Evolutionary conservation across 257 asterid species (phyloP).

Genomic region (Cynanchum wilfordii): DNA sequence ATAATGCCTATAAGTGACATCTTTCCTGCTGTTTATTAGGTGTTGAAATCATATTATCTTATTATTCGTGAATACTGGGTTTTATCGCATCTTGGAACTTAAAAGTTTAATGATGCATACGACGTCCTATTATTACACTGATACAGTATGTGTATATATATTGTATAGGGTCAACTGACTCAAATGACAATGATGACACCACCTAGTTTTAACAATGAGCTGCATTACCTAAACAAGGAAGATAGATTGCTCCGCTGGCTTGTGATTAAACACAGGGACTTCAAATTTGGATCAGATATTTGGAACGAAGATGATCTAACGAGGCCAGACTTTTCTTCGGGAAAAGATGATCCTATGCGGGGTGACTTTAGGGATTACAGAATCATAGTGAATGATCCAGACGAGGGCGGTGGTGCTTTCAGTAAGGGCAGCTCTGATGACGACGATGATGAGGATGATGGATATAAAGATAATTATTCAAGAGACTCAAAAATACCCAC

Average conservation of each 20-base stretch:
- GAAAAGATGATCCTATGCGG: not conserved
- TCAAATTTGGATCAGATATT: slow-evolving; percentile 30
- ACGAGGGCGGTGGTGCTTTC: slow-evolving; percentile 15
- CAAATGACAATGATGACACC: slow-evolving; percentile 93
- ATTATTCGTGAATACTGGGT: not conserved
- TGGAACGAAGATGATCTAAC: slow-evolving; percentile 20
- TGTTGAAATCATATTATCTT: not conserved
- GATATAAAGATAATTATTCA: not conserved
- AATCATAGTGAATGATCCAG: slow-evolving; percentile 16
- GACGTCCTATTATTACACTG: not conserved
- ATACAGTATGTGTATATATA: not conserved
- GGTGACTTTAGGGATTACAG: slow-evolving; percentile 29
- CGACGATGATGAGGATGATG: slow-evolving; percentile 29
- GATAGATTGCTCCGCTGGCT: slow-evolving; percentile 82
- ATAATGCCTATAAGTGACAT: not conserved
- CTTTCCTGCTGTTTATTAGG: too few species aligned
- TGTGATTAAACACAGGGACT: slow-evolving; percentile 59
- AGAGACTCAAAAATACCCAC: not conserved
- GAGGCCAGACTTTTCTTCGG: too few species aligned
- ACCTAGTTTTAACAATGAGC: slow-evolving; percentile 63
- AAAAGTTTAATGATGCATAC: not conserved
- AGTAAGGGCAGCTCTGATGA: slow-evolving; percentile 6
- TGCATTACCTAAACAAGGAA: slow-evolving; percentile 73
- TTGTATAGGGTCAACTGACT: slow-evolving; percentile 48
- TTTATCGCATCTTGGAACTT: not conserved